Evolutionary conservation across 495 filamentous ascomycete species (phyloP).

Genomic region (Cudoniella acicularis): DNA sequence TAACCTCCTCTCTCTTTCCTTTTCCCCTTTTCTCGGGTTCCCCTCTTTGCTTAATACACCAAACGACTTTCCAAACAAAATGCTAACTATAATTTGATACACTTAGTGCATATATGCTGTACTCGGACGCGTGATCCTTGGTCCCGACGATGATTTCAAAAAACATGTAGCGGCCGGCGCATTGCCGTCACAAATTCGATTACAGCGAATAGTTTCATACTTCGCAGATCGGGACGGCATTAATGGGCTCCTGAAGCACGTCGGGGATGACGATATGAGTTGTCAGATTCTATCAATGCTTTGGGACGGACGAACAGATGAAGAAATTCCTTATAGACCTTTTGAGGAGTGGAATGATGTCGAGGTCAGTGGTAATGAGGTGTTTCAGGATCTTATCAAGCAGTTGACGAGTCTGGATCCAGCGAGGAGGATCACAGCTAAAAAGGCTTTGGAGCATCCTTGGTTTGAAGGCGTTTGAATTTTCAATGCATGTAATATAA

Average conservation of each 20-base stretch:
- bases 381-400: constrained; percentile 36
- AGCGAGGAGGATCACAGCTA: constrained; percentile 19
- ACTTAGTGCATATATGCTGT: constrained; percentile 18
- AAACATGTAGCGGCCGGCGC: constrained; percentile 28
- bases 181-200: constrained; percentile 42
- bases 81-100: no score
- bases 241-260: constrained; percentile 31
- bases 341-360: constrained; percentile 24
- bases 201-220: constrained; percentile 45
- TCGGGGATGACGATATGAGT: constrained; percentile 23
- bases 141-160: constrained; percentile 9
- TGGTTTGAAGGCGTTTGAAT: no score
- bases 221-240: constrained; percentile 42
- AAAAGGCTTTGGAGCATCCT: constrained; percentile 16
- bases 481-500: no score
- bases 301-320: neutral
- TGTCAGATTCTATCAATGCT: neutral
- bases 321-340: constrained; percentile 28
- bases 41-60: no score
- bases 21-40: no score
- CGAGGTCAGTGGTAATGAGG: constrained; percentile 26
- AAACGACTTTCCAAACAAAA: no score
- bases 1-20: no score
- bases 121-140: constrained; percentile 6
- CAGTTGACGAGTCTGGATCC: constrained; percentile 34